phyloP scores from a whole-genome alignment of 139 green algal species.

The Pseudopediastrum boryanum region DNA sequence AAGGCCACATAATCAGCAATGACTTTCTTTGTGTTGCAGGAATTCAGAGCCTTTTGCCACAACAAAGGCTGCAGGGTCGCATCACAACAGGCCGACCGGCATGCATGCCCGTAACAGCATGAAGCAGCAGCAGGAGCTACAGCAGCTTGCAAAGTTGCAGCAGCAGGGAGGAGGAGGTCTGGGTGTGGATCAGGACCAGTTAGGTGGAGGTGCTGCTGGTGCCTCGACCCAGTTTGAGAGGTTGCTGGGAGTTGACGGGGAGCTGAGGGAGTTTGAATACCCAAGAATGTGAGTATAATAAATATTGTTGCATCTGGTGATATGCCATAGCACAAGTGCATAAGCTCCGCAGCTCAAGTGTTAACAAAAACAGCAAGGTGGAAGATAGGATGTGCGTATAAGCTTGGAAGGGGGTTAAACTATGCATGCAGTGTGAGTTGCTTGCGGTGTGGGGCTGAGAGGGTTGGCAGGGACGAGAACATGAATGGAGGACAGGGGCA shows the following conservation, averaged over 20 bases:
- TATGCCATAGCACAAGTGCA: not conserved
- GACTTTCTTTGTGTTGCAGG: no score
- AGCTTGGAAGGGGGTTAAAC: no score
- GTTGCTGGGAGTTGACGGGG: not conserved
- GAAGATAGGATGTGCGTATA: no score
- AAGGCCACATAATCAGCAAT: no score
- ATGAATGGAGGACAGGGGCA: not conserved
- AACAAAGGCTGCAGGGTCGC: no score
- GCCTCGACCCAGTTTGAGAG: not conserved
- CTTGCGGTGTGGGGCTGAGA: not conserved
- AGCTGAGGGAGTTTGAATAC: not conserved
- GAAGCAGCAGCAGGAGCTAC: constrained; percentile 15
- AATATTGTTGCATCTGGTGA: not conserved
- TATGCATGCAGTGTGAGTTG: not conserved
- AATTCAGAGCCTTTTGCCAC: no score
- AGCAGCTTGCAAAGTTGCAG: not conserved
- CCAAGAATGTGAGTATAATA: not conserved
- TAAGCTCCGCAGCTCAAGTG: no score
- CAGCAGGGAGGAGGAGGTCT: not conserved
- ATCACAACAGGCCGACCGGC: no score
- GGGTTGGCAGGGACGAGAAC: no score
- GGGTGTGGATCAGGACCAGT: not conserved
- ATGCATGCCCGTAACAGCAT: no score
- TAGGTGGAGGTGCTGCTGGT: not conserved
- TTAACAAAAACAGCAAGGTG: no score